Evolutionary conservation across 371 early-diverging fungal species (phyloP), one percentile per base, ranked within the genome.

Genomic region (Haplosporangium sp.): DNA sequence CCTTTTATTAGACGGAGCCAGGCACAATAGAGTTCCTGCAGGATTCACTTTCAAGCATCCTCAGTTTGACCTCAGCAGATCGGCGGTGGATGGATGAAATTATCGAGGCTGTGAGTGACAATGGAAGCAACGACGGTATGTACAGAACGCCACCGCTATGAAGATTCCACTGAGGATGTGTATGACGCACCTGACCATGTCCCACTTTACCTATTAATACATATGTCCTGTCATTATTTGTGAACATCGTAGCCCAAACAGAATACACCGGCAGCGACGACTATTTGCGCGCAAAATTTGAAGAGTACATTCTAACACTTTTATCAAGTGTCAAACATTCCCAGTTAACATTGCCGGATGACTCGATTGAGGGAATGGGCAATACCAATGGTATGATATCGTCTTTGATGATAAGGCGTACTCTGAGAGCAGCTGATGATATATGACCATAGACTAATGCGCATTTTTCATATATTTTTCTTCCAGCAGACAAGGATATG

Each of bases 261-360:
- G 72, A 73, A 21, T 93, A 89, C 60, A 84, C 86, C 40, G 95
- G 94, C 36, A 89, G 91, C n/a, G 94, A 95, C 59, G 93, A 93
- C 57, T 91, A 93, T 64, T 83, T 95, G 21, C 86, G 95, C 38
- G 84, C 90, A 12, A 86, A 90, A 47, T 93, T 95, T 67, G 94
- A 95, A 79, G 84, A 86, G 59, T 95, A 95, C 64, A 80, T 93
- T 7, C 65, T 90, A 45, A 86, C 92, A 0, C 63, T 94, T 16
- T 77, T 94, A 48, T 88, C 91, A 0, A 91, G 92, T 20, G 86
- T 91, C 46, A 91, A 91, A 59, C 84, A 88, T 69, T 86, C 89
- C 2, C 87, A 88, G 53, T 83, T 80, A 42, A 80, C 85, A 14
- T 74, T 82, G 50, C 37, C 79, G 8, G 64, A 86, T 11, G 72